phyloP scores from a whole-genome alignment of 169 alveolate genomes.

The Theileria annulata region DNA sequence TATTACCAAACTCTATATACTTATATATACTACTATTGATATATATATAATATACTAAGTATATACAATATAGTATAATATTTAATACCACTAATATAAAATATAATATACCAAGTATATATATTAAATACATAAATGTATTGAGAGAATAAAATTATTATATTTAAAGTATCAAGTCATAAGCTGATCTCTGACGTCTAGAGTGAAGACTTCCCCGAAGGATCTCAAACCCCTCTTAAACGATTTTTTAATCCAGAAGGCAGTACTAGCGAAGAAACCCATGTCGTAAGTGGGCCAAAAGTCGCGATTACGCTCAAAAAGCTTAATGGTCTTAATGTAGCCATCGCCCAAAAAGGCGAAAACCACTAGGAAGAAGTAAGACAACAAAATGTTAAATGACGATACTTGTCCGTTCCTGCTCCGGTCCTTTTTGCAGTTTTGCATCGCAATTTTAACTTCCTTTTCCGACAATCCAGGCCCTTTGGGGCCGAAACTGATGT shows the following conservation, averaged over 20 bases:
- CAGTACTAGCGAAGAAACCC: not conserved
- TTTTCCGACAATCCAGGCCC: not conserved
- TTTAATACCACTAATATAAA: no score
- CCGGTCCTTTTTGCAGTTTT: not conserved
- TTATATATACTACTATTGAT: no score
- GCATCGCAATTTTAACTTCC: not conserved
- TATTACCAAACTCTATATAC: no score
- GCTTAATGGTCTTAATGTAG: slow-evolving; percentile 16
- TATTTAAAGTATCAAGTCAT: not conserved
- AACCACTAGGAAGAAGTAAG: slow-evolving; percentile 13
- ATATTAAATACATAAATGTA: not conserved
- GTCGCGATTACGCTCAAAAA: slow-evolving; percentile 3
- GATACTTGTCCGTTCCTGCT: slow-evolving; percentile 20
- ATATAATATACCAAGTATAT: no score
- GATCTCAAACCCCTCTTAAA: not conserved
- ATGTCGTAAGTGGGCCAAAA: slow-evolving; percentile 8
- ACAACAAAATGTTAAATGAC: slow-evolving; percentile 1
- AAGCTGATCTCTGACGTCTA: not conserved
- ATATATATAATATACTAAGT: no score
- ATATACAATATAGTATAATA: no score
- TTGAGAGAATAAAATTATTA: not conserved
- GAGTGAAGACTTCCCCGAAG: slow-evolving; percentile 3
- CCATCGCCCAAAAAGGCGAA: slow-evolving; percentile 28
- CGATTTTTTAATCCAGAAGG: slow-evolving; percentile 1
- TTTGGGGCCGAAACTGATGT: not conserved